Conservation (phyloP, 208 protist genomes). For the Acanthamoeba triangularis region DNA sequence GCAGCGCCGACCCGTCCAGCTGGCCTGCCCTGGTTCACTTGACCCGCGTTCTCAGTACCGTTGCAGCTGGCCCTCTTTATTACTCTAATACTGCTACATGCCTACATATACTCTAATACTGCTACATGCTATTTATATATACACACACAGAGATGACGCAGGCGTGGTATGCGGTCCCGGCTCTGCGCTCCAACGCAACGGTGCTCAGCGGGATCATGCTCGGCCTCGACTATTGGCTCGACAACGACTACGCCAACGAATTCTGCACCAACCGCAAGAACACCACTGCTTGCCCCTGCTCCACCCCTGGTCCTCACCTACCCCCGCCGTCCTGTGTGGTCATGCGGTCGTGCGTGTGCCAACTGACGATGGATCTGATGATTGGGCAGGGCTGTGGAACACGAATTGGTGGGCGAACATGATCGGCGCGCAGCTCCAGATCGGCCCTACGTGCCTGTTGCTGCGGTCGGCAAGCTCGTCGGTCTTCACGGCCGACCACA, state of each 20-base stretch:
- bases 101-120: too few relatives aligned
- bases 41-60: not conserved
- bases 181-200: not conserved
- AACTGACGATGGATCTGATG: too few relatives aligned
- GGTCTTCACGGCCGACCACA: not conserved
- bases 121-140: too few relatives aligned
- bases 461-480: not conserved
- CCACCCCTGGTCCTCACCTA: not conserved
- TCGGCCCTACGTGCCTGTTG: not conserved
- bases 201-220: not conserved
- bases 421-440: constrained; percentile 47
- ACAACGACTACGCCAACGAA: constrained; percentile 70
- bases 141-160: not conserved
- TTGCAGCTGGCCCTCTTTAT: not conserved
- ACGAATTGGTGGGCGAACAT: constrained; percentile 34
- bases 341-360: not conserved
- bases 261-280: constrained; percentile 36
- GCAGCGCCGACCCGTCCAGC: not conserved
- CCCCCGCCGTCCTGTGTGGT: not conserved
- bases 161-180: not conserved
- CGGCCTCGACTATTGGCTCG: constrained; percentile 6
- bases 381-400: constrained; percentile 12
- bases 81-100: too few relatives aligned
- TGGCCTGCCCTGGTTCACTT: constrained; percentile 2
- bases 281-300: not conserved